Percentiles rank a stretch among this genome's conserved stretches.
These are phyloP conservation scores for Xerophyta viscosa DNA, from an alignment of 106 monocot species.

Conservation along the genomic window DNA sequence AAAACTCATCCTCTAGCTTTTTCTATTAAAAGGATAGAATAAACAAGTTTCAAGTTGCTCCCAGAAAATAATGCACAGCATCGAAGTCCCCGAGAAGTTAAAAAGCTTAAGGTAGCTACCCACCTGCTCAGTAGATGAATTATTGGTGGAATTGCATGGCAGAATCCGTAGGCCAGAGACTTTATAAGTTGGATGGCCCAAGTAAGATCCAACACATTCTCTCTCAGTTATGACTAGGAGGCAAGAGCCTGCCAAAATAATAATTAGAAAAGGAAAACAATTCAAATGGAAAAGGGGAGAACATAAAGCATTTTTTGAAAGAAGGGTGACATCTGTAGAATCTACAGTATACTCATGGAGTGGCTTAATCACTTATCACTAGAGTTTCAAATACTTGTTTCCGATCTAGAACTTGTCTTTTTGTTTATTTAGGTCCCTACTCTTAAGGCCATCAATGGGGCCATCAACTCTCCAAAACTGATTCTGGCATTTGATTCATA, in stretches of 20 bases:
- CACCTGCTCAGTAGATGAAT: slow-evolving; percentile 54
- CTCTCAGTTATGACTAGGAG: slow-evolving; percentile 66
- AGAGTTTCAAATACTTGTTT: too few relatives aligned
- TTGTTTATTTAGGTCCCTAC: too few relatives aligned
- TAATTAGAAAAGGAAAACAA: not conserved
- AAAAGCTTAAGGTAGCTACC: not conserved
- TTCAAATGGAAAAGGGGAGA: too few relatives aligned
- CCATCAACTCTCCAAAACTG: too few relatives aligned
- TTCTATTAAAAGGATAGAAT: slow-evolving; percentile 44
- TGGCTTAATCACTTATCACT: too few relatives aligned
- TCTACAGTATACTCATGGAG: too few relatives aligned
- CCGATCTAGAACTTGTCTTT: too few relatives aligned
- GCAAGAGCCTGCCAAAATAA: slow-evolving; percentile 37
- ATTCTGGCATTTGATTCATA: too few relatives aligned
- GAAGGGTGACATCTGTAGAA: too few relatives aligned
- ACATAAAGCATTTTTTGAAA: too few relatives aligned
- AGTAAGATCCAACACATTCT: slow-evolving; percentile 74
- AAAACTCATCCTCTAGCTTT: slow-evolving; percentile 81
- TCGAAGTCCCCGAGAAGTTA: not conserved
- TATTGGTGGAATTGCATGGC: slow-evolving; percentile 68
- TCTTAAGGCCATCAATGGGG: too few relatives aligned
- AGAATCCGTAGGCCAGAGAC: slow-evolving; percentile 60
- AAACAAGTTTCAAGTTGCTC: not conserved
- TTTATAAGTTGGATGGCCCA: slow-evolving; percentile 81
- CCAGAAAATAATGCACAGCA: not conserved